A percentile compares a stretch with the other conserved stretches of the same genome.
These are phyloP conservation scores for Chalaropsis ovoidea DNA, from an alignment of 2,329 filamentous ascomycete genomes.

Conservation along the genomic window DNA sequence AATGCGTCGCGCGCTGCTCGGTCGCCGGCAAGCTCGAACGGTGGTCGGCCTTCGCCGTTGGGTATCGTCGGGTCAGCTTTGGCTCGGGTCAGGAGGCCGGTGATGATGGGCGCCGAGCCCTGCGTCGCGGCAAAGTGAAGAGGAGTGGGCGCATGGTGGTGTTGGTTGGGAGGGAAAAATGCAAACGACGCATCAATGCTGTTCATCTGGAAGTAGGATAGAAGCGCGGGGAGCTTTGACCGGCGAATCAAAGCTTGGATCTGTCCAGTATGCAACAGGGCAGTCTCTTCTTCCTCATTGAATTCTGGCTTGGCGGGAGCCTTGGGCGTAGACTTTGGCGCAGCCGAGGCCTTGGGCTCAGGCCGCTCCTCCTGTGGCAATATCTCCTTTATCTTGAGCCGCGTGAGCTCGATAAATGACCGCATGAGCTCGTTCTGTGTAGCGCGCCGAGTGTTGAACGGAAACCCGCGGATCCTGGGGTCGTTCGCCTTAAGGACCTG, in stretches of 20 bases:
- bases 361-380: slow-evolving; percentile 49
- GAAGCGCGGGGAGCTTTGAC: slow-evolving; percentile 76
- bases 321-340: slow-evolving; percentile 36
- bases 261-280: slow-evolving; percentile 75
- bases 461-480: slow-evolving; percentile 70
- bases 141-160: slow-evolving; percentile 71
- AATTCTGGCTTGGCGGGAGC: slow-evolving; percentile 53
- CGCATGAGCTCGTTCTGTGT: slow-evolving; percentile 93
- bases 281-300: slow-evolving; percentile 74
- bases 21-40: slow-evolving; percentile 82
- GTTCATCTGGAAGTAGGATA: slow-evolving; percentile 76
- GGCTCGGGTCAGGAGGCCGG: slow-evolving; percentile 64
- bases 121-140: slow-evolving; percentile 78
- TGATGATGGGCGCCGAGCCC: slow-evolving; percentile 67
- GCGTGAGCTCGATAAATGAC: slow-evolving; percentile 84
- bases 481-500: slow-evolving; percentile 76
- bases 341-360: slow-evolving; percentile 33
- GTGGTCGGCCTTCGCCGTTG: slow-evolving; percentile 68
- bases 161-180: slow-evolving; percentile 61
- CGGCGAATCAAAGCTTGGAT: slow-evolving; percentile 79
- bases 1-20: slow-evolving; percentile 81
- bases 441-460: slow-evolving; percentile 82
- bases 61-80: slow-evolving; percentile 60
- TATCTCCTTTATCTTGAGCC: slow-evolving; percentile 74
- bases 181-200: slow-evolving; percentile 58